Evolutionary conservation across 345 rosid genomes (phyloP), one percentile per base, ranked within the genome.

Genomic region (Pseudoturritis turrita): DNA sequence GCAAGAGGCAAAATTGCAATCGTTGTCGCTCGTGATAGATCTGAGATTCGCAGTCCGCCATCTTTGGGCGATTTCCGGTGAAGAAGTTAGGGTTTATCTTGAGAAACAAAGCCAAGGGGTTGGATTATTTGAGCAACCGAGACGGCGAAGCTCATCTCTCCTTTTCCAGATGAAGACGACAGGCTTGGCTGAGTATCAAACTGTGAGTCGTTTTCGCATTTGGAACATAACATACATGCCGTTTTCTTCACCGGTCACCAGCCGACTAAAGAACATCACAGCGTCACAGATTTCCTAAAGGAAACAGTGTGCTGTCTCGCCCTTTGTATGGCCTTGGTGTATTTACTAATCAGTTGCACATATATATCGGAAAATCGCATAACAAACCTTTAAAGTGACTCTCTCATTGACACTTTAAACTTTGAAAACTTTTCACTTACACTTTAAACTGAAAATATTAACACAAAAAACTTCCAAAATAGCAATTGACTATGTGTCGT

Each of bases 21-120:
- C 86, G 83, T 74, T 95, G 97, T 63, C 77, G 86, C 75, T 91
- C 97, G 77, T 91, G 99, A 74, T 85, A 91, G 50, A 95, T 77
- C 62, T 54, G 36, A 1, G 87, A 63, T 70, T 78, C 77, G 62
- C 60, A 59, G 62, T 19, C 71, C 13, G 84, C 76, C 92, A 80
- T 89, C 6, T 69, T 54, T 10, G 45, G n/a, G 26, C 6, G 6
- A 62, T 11, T 49, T 28, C 14, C 23, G 62, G 62, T 12, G 64
- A 37, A 17, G 66, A 55, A 28, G 39, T 50, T 57, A 62, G 63
- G 70, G 64, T 43, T 74, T 74, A 0, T 2, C 0, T 22, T 18
- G 33, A 21, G 23, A 21, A 4, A 47, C 12, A 0, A 15, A 44
- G 25, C 51, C 15, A 54, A 18, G 4, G 54, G 9, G 18, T n/a